Base-by-base conservation (phyloP, 768 basidiomycete genomes). In the Russula sp. region DNA sequence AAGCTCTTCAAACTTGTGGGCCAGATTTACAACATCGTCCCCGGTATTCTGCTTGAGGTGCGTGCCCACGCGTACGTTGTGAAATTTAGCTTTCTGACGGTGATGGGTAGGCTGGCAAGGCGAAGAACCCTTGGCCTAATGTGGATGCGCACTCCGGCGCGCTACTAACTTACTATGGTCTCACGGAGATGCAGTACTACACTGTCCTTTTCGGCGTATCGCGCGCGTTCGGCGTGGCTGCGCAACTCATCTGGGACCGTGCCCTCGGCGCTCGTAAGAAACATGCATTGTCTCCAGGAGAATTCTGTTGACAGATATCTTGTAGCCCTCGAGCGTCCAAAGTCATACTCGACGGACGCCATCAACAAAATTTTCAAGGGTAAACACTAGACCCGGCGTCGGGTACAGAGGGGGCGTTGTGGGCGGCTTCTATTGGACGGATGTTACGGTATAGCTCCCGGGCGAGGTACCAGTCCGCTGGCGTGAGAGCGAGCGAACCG, bases 91-190 rank as follows among this genome's bases (percentile, higher is more conserved):
- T 67, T 6, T 7, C 55, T 22, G 44, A 16, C 5, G 6, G 37
- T 14, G 11, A 40, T 18, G 20, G n/a, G 18, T 27, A 89, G 87
- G 90, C 91, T 68, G 91, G 91, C 68, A 93, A 93, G 75, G 91
- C 90, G 18, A 93, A 92, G 83, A 93, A 93, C 79, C 91, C 91
- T 2, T 93, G 89, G 89, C 95, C 95, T 50, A 98, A 98, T 74
- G 95, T 98, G 61, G 95, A 98, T 74, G 93, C 95, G 55, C 94
- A 96, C 79, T 98, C 96, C 16, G 94, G 92, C 76, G 91, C 85
- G 57, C 84, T 95, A 51, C 77, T 95, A 22, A 88, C 88, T 34
- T 79, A 94, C 77, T 94, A 94, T 71, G 92, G 92, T 54, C 78
- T 96, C 59, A 84, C 81, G 66, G 85, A 95, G 76, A 94, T 95